Evolutionary conservation across 2,329 filamentous ascomycete genomes (phyloP).

Genomic region (Lecanosticta acicola): DNA sequence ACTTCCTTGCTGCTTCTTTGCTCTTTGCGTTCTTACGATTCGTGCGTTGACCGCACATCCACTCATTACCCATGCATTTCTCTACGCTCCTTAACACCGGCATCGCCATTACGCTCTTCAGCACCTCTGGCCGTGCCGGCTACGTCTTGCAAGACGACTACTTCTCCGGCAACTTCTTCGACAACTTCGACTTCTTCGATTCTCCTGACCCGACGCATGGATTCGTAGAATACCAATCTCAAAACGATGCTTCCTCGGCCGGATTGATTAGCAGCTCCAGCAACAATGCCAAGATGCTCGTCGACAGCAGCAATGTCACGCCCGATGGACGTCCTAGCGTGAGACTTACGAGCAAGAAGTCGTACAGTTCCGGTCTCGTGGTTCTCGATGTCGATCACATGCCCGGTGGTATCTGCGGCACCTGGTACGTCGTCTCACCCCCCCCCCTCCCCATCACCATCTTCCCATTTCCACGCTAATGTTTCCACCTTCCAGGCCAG

Average conservation of each 20-base stretch:
- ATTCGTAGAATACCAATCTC: slow-evolving; percentile 64
- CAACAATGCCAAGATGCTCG: slow-evolving; percentile 29
- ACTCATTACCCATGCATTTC: slow-evolving; percentile 19
- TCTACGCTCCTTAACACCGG: slow-evolving; percentile 16
- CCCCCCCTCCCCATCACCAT: neutral
- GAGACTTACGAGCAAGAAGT: slow-evolving; percentile 60
- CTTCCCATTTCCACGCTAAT: neutral
- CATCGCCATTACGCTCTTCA: slow-evolving; percentile 17
- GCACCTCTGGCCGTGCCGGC: slow-evolving; percentile 25
- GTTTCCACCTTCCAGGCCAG: slow-evolving; percentile 41
- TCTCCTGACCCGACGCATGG: slow-evolving; percentile 64
- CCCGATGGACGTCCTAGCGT: slow-evolving; percentile 62
- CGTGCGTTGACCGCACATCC: neutral
- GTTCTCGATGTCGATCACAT: slow-evolving; percentile 69
- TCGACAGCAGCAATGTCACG: slow-evolving; percentile 36
- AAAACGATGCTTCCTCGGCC: slow-evolving; percentile 44
- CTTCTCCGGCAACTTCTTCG: slow-evolving; percentile 44
- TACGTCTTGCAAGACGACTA: slow-evolving; percentile 46
- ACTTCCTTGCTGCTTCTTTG: neutral
- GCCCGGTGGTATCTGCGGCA: slow-evolving; percentile 64
- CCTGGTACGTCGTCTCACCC: slow-evolving; percentile 45
- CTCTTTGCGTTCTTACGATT: neutral
- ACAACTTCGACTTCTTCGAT: slow-evolving; percentile 49
- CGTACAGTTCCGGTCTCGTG: slow-evolving; percentile 62
- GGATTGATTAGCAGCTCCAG: slow-evolving; percentile 23